Conservation (phyloP, 306 rosid genomes). For the Trifolium dubium region DNA sequence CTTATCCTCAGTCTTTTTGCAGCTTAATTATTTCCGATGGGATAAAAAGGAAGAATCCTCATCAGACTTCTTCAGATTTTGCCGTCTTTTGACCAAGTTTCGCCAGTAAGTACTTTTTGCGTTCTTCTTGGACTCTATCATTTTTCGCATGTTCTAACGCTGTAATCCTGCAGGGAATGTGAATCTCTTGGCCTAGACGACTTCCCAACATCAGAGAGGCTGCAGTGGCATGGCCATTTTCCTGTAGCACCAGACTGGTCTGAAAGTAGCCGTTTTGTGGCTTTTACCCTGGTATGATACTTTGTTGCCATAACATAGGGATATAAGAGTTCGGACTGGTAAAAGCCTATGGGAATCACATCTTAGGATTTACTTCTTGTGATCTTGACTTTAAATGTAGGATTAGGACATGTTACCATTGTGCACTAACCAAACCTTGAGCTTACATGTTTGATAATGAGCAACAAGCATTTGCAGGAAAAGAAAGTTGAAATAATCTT, state of each 20-base stretch:
- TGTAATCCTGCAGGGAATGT: slow-evolving; percentile 75
- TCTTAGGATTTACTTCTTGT: slow-evolving; percentile 15
- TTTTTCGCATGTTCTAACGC: slow-evolving; percentile 22
- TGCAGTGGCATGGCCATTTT: slow-evolving; percentile 94
- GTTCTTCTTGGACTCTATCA: slow-evolving; percentile 14
- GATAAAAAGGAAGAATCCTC: slow-evolving; percentile 83
- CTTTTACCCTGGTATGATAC: slow-evolving; percentile 74
- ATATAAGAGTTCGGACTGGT: slow-evolving; percentile 6
- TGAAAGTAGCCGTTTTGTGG: slow-evolving; percentile 83
- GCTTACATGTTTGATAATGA: background rate
- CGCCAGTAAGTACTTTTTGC: slow-evolving; percentile 59
- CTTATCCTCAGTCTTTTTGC: slow-evolving; percentile 43
- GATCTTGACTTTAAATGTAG: slow-evolving; percentile 19
- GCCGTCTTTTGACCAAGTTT: slow-evolving; percentile 77
- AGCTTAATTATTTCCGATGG: slow-evolving; percentile 93
- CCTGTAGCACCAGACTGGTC: slow-evolving; percentile 92
- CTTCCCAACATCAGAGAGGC: slow-evolving; percentile 87
- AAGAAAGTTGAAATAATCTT: slow-evolving; percentile 25
- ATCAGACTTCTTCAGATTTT: slow-evolving; percentile 82
- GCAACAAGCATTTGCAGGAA: slow-evolving; percentile 4
- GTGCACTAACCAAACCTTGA: slow-evolving; percentile 12
- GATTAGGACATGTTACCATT: background rate
- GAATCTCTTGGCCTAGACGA: slow-evolving; percentile 82
- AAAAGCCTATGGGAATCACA: slow-evolving; percentile 18
- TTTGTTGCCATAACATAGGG: slow-evolving; percentile 22